A percentile compares a stretch with the other conserved stretches of the same genome.
Conservation (phyloP, 208 protist genomes). For the Kentomonas sorsogonicus region DNA sequence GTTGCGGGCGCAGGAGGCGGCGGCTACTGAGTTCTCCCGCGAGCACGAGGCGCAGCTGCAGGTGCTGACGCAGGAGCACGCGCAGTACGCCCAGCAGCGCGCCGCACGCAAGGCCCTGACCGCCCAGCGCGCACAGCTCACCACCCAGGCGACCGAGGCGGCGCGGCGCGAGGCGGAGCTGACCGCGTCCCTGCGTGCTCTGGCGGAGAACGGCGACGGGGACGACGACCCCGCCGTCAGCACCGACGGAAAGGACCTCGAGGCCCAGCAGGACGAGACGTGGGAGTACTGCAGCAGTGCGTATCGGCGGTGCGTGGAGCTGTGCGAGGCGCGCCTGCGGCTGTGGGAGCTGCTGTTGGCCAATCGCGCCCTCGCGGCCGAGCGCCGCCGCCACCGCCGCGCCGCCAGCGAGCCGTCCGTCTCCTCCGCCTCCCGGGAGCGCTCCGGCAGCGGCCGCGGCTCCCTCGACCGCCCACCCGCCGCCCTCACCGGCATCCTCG, state of each 20-base stretch:
- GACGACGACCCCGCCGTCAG: not conserved
- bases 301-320: slow-evolving; percentile 14
- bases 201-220: too few species aligned
- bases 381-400: not conserved
- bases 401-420: too few species aligned
- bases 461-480: slow-evolving; percentile 3
- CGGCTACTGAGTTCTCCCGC: too few species aligned
- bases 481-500: slow-evolving; percentile 12
- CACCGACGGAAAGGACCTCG: not conserved
- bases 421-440: not conserved
- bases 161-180: too few species aligned
- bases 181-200: too few species aligned
- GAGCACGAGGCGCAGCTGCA: too few species aligned
- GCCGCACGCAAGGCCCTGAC: too few species aligned
- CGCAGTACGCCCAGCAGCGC: too few species aligned
- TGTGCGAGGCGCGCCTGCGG: slow-evolving; percentile 14
- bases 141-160: too few species aligned
- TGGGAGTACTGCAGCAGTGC: slow-evolving; percentile 6
- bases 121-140: too few species aligned
- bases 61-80: too few species aligned
- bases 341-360: slow-evolving; percentile 12
- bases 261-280: slow-evolving; percentile 6
- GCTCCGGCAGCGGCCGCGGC: slow-evolving; percentile 12
- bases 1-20: slow-evolving; percentile 4
- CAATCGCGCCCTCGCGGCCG: slow-evolving; percentile 6